Evolutionary conservation across 108 stramenopile genomes (phyloP).

Genomic region (Parmales sp.): DNA sequence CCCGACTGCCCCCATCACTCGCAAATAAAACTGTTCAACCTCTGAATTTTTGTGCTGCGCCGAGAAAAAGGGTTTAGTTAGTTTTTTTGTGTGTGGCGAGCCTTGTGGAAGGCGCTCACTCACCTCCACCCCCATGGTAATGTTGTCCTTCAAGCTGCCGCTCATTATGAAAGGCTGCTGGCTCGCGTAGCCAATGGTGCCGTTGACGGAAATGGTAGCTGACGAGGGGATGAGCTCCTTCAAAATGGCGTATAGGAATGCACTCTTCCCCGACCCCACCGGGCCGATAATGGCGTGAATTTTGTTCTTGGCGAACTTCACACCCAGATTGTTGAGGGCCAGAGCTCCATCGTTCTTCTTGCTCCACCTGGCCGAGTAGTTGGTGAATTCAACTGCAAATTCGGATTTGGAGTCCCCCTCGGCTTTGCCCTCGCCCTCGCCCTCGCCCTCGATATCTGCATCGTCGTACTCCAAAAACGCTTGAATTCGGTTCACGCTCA

Average conservation of each 20-base stretch:
- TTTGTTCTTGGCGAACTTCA: constrained; percentile 31
- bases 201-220: constrained; percentile 29
- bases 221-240: constrained; percentile 45
- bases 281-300: constrained; percentile 54
- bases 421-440: neutral
- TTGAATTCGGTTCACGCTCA: constrained; percentile 20
- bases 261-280: constrained; percentile 56
- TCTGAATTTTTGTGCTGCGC: no score
- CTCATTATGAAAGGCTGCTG: constrained; percentile 89
- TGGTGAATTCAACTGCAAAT: neutral
- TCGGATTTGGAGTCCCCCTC: neutral
- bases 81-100: no score
- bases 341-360: neutral
- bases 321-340: constrained; percentile 11
- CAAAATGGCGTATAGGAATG: constrained; percentile 47
- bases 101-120: constrained; percentile 39
- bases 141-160: constrained; percentile 75
- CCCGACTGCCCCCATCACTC: constrained; percentile 61
- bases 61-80: no score
- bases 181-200: constrained; percentile 61
- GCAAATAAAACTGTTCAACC: no score
- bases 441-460: neutral
- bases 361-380: neutral
- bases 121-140: constrained; percentile 52
- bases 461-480: constrained; percentile 16